Base-by-base conservation (phyloP, 345 rosid species). In the Angophora floribunda region DNA sequence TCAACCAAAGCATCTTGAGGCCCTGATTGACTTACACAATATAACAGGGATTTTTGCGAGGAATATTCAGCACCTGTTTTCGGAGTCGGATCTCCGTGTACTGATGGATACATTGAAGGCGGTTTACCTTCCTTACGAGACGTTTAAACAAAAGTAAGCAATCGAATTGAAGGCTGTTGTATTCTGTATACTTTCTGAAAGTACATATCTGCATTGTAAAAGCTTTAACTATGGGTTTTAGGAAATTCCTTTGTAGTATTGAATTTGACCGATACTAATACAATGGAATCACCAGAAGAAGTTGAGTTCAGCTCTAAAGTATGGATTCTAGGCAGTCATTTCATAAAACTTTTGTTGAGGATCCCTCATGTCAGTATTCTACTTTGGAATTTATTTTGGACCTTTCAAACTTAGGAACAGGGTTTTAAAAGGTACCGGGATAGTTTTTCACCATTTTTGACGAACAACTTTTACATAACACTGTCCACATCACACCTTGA, bases 1-100 rank as follows among this genome's bases (percentile, higher is more conserved):
- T 91, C 99, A 98, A 91, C 92, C 97, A 55, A 97, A 95, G 94
- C 99, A 98, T 91, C 96, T 98, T 84, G 98, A 95, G 92, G 94
- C 98, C 87, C 90, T 98, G 90, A 97, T 97, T 90, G 99, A 97
- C 41, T 94, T 98, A 89, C 99, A 98, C 91, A 96, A 95, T 89
- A 94, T 95, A 92, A 95, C 98, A 22, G 99, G 96, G 85, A 92
- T 93, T 53, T 98, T 98, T 89, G 98, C 96, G 19, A 94, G 97
- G 93, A 97, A 98, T 89, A 92, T 98, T 87, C 98, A 98, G 91
- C 98, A 97, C 90, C 90, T 96, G 87, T 98, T 97, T 93, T 96
- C 98, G 10, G 99, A 96, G 88, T 95, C 99, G 80, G 96, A 97
- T 92, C 86, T 97, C 47, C 93, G 91, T 88, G 93, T 95, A 91